phyloP scores from a whole-genome alignment of 2,329 filamentous ascomycete species.

The Aspergillus versicolor region DNA sequence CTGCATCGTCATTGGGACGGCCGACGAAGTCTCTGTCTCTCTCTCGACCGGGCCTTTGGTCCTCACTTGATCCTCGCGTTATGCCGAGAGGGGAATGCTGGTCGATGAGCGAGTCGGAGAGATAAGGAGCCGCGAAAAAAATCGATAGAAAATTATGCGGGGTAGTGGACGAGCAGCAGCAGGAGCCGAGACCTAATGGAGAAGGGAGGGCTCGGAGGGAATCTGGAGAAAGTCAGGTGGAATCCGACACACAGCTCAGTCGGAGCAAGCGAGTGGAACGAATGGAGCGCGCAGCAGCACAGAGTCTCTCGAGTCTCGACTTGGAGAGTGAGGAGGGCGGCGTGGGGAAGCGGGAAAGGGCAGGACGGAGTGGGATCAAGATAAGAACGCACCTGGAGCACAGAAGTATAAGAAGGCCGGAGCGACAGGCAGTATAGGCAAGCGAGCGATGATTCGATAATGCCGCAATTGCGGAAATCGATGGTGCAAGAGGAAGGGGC shows the following conservation, averaged over 20 bases:
- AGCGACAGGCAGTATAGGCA: neutral
- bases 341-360: neutral
- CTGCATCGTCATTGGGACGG: slow-evolving; percentile 40
- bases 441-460: slow-evolving; percentile 13
- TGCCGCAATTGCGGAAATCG: slow-evolving; percentile 22
- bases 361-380: neutral
- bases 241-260: slow-evolving; percentile 5
- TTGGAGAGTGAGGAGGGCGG: neutral
- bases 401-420: slow-evolving; percentile 1
- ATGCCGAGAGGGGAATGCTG: neutral
- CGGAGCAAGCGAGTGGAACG: neutral
- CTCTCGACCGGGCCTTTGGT: neutral
- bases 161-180: slow-evolving; percentile 15
- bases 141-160: slow-evolving; percentile 15
- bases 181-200: slow-evolving; percentile 15
- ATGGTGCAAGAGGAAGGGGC: slow-evolving; percentile 20
- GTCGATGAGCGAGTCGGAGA: slow-evolving; percentile 6
- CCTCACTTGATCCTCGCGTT: neutral
- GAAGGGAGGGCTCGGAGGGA: slow-evolving; percentile 13
- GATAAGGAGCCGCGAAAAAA: slow-evolving; percentile 8
- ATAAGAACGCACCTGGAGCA: slow-evolving; percentile 8
- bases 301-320: neutral
- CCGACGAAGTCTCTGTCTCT: neutral
- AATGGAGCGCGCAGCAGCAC: slow-evolving; percentile 4
- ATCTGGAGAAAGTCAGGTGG: slow-evolving; percentile 20